Evolutionary conservation across 2,329 filamentous ascomycete genomes (phyloP), one percentile per base, ranked within the genome.

Genomic region (Fusarium sambucinum): DNA sequence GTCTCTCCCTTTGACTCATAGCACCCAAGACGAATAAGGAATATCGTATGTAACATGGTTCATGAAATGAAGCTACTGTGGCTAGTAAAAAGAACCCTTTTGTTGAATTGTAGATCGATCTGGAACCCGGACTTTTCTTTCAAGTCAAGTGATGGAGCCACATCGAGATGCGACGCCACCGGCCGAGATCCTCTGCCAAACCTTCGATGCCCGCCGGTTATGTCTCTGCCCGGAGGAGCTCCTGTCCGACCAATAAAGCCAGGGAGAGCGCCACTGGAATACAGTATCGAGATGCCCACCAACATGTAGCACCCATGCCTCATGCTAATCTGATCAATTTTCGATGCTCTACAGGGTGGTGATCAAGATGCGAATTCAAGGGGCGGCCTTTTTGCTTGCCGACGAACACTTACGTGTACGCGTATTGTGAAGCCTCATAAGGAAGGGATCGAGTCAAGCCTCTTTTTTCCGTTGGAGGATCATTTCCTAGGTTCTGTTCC

Each of bases 101-200:
- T 23, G 29, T 25, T n/a, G 21, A 55, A 40, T 38, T 41, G 55
- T 53, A 58, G 67, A 69, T 63, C 63, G 55, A 68, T 66, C 68
- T 70, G 40, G 60, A 66, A 54, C 54, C 56, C 45, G 45, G 38
- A 46, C 41, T 32, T 38, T 48, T 19, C 29, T 41, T 40, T 35
- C 41, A 52, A 50, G 47, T 68, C 58, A 70, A 60, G 58, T 70
- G 63, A 68, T 45, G 47, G 47, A n/a, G 41, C 50, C 52, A 53
- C 52, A 72, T 73, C 71, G 63, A 69, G 68, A 73, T 73, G 45
- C 50, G 55, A 66, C 64, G 68, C 70, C 70, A 70, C 63, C 48
- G 33, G 48, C 52, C 44, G 53, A 69, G 67, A 70, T 73, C 63
- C 64, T 69, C 57, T 56, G 41, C 69, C 57, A 67, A 64, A 64